Conservation (phyloP, 1,284 basidiomycete species). For the Flammula alnicola region DNA sequence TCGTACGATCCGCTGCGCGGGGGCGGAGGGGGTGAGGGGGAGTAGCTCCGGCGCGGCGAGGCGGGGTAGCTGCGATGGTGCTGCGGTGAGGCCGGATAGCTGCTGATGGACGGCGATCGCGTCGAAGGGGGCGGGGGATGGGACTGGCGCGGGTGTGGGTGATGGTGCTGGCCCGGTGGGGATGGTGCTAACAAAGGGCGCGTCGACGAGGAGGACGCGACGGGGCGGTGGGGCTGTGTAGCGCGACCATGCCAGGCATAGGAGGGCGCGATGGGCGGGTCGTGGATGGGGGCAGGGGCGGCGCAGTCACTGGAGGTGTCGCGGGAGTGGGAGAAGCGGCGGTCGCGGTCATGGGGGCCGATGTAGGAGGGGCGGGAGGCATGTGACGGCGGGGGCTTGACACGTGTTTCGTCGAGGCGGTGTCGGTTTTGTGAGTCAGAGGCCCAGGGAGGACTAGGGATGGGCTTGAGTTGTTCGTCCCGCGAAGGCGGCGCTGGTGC, state of each 20-base stretch:
- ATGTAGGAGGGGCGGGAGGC: background rate
- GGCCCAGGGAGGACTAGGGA: conserved; percentile 14
- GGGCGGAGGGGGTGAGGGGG: too few relatives aligned
- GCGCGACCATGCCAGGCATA: too few relatives aligned
- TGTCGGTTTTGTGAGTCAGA: conserved; percentile 5
- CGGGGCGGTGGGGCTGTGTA: too few relatives aligned
- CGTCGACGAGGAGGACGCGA: too few relatives aligned
- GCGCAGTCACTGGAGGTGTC: background rate
- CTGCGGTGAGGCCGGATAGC: too few relatives aligned
- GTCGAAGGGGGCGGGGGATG: background rate
- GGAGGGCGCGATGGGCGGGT: background rate
- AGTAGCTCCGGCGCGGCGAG: too few relatives aligned
- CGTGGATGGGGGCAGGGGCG: background rate
- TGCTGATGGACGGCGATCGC: too few relatives aligned
- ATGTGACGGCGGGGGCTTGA: background rate
- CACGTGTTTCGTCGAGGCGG: too few relatives aligned
- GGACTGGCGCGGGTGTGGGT: background rate
- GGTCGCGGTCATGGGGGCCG: background rate
- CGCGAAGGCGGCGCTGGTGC: background rate
- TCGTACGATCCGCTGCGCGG: too few relatives aligned
- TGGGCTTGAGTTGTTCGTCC: conserved; percentile 10
- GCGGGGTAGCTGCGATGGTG: too few relatives aligned
- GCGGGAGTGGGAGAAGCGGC: background rate
- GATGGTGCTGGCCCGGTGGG: background rate
- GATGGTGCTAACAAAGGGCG: too few relatives aligned